phyloP scores from a whole-genome alignment of 2,329 filamentous ascomycete genomes.

The Ophiostoma tasmaniense region DNA sequence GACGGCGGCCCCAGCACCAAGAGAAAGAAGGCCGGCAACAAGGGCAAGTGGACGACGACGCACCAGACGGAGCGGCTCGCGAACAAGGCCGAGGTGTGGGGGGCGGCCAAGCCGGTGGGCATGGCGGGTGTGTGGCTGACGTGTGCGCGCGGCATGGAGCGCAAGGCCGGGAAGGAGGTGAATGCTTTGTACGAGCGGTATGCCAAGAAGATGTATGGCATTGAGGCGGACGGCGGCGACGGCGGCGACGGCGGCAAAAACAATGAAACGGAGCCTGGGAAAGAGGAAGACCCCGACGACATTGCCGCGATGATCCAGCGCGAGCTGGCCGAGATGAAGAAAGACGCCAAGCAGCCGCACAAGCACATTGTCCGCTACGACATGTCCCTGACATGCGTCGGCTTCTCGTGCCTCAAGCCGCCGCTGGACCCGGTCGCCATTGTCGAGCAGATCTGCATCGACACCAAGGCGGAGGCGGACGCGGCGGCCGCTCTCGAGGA shows the following conservation, averaged over 20 bases:
- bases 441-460: slow-evolving; percentile 46
- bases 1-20: slow-evolving; percentile 25
- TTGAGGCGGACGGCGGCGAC: slow-evolving; percentile 26
- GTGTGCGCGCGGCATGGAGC: slow-evolving; percentile 63
- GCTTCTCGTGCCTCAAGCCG: slow-evolving; percentile 50
- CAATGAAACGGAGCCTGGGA: not conserved
- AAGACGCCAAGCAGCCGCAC: slow-evolving; percentile 31
- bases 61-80: slow-evolving; percentile 42
- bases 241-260: slow-evolving; percentile 12
- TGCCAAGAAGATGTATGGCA: slow-evolving; percentile 52
- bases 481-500: slow-evolving; percentile 35
- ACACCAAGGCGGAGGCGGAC: slow-evolving; percentile 38
- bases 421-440: slow-evolving; percentile 50
- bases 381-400: slow-evolving; percentile 51
- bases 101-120: slow-evolving; percentile 49
- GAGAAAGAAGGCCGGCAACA: slow-evolving; percentile 42
- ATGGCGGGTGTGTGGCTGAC: slow-evolving; percentile 72
- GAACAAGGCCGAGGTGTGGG: slow-evolving; percentile 33
- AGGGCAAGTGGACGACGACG: slow-evolving; percentile 54
- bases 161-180: slow-evolving; percentile 60
- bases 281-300: slow-evolving; percentile 41
- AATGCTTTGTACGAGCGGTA: slow-evolving; percentile 42
- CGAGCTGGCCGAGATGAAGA: slow-evolving; percentile 58
- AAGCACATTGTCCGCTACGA: slow-evolving; percentile 45
- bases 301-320: slow-evolving; percentile 65